Evolutionary conservation across 495 filamentous ascomycete genomes (phyloP).

Genomic region (Penicillium chermesinum): DNA sequence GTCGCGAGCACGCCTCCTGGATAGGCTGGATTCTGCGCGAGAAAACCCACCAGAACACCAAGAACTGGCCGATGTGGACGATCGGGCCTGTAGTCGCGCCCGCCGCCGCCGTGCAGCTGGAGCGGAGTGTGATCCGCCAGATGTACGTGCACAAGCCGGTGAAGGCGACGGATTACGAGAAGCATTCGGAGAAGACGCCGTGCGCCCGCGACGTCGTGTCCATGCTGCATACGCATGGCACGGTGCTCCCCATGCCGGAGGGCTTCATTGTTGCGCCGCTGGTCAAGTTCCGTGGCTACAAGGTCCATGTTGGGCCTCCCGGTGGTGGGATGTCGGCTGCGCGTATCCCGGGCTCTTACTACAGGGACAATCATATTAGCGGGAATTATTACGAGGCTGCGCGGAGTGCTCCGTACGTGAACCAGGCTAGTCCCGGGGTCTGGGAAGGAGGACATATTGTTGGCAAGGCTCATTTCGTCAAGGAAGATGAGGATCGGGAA

Average conservation of each 20-base stretch:
- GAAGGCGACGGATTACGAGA: not conserved
- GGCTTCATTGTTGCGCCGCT: constrained; percentile 4
- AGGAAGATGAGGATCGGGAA: not conserved
- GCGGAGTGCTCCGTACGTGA: not conserved
- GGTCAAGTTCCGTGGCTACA: constrained; percentile 8
- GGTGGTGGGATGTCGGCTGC: not conserved
- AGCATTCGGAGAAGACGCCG: not conserved
- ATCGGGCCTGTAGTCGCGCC: constrained; percentile 17
- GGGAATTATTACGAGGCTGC: not conserved
- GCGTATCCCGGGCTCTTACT: not conserved
- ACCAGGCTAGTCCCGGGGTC: not conserved
- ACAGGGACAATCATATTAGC: not conserved
- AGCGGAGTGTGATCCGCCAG: constrained; percentile 11
- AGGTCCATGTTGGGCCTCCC: constrained; percentile 12
- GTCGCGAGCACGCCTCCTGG: constrained; percentile 10
- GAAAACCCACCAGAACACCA: not conserved
- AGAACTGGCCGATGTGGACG: constrained; percentile 8
- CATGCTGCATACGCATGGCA: constrained; percentile 1
- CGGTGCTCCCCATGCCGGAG: constrained; percentile 1
- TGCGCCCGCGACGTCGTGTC: constrained; percentile 9
- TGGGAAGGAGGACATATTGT: not conserved
- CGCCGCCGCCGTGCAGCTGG: constrained; percentile 3
- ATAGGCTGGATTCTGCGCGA: constrained; percentile 4
- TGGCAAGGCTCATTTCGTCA: not conserved
- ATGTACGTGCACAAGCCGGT: not conserved